These are phyloP conservation scores for Salix caprea DNA, from an alignment of 345 rosid genomes.

Conservation along the genomic window DNA sequence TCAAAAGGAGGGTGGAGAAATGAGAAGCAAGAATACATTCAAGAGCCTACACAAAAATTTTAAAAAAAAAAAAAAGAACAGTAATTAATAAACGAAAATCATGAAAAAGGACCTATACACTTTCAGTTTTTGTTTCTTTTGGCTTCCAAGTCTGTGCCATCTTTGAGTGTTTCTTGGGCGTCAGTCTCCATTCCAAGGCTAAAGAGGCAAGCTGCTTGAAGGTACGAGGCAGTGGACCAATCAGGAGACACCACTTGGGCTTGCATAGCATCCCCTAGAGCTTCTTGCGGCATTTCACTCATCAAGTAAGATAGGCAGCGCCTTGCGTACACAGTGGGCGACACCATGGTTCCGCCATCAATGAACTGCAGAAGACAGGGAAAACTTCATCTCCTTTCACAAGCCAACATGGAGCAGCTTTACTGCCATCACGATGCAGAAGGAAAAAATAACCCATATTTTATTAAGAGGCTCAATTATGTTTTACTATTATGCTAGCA, in stretches of 20 bases:
- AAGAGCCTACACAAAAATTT: constrained; percentile 9
- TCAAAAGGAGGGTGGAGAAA: neutral
- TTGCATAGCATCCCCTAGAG: constrained; percentile 87
- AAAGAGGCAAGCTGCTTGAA: constrained; percentile 80
- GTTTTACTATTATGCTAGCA: neutral
- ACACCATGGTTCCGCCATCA: constrained; percentile 71
- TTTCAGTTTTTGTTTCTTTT: constrained; percentile 55
- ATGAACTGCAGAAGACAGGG: constrained; percentile 43
- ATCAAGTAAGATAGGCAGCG: constrained; percentile 79
- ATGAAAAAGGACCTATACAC: constrained; percentile 25
- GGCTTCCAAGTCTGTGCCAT: constrained; percentile 75
- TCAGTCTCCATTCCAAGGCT: constrained; percentile 81
- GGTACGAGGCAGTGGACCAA: constrained; percentile 75
- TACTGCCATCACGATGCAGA: neutral
- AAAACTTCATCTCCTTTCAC: neutral
- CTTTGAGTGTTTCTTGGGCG: constrained; percentile 75
- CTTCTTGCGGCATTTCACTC: constrained; percentile 67
- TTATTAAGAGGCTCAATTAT: neutral
- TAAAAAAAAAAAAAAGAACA: neutral
- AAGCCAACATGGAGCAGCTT: neutral
- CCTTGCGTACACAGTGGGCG: constrained; percentile 74
- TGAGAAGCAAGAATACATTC: neutral
- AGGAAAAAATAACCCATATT: neutral
- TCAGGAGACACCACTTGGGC: constrained; percentile 80
- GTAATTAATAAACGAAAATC: neutral